Evolutionary conservation across 306 rosid species (phyloP).

Genomic region (Leucaena leucocephala): DNA sequence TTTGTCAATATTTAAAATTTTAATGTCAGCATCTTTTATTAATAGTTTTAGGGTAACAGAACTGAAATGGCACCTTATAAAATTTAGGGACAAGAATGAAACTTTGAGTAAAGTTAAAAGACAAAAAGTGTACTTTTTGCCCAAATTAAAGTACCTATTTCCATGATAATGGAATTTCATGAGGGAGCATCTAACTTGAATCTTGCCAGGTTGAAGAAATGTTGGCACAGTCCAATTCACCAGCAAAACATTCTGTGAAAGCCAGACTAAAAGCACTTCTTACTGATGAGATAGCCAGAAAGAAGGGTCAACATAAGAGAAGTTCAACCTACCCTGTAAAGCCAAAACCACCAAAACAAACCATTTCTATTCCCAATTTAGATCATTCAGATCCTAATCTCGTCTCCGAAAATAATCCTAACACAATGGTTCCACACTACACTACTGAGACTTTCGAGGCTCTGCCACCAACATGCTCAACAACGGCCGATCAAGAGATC

Average conservation of each 20-base stretch:
- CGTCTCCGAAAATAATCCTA: constrained; percentile 42
- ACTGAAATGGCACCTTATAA: too few relatives aligned
- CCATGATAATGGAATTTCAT: not conserved
- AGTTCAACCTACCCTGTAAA: constrained; percentile 58
- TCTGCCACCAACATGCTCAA: constrained; percentile 31
- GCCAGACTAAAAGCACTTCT: constrained; percentile 54
- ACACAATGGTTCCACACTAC: constrained; percentile 1
- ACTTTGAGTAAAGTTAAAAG: too few relatives aligned
- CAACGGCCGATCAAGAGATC: not conserved
- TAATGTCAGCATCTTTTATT: too few relatives aligned
- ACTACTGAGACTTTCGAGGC: constrained; percentile 34
- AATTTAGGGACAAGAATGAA: too few relatives aligned
- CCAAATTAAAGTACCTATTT: not conserved
- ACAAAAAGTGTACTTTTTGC: too few relatives aligned
- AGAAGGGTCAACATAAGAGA: constrained; percentile 52
- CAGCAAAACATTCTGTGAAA: constrained; percentile 47
- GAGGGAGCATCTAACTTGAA: constrained; percentile 29
- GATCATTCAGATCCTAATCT: constrained; percentile 45
- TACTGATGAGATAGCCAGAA: constrained; percentile 50
- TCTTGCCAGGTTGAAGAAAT: constrained; percentile 50
- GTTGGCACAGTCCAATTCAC: constrained; percentile 27
- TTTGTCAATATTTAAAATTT: too few relatives aligned
- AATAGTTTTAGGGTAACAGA: too few relatives aligned
- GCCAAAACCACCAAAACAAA: constrained; percentile 25
- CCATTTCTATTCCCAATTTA: constrained; percentile 40